A percentile compares a stretch with the other conserved stretches of the same genome.
Evolutionary conservation across 2,329 filamentous ascomycete genomes (phyloP).

Genomic region (Aspergillus intermedius): DNA sequence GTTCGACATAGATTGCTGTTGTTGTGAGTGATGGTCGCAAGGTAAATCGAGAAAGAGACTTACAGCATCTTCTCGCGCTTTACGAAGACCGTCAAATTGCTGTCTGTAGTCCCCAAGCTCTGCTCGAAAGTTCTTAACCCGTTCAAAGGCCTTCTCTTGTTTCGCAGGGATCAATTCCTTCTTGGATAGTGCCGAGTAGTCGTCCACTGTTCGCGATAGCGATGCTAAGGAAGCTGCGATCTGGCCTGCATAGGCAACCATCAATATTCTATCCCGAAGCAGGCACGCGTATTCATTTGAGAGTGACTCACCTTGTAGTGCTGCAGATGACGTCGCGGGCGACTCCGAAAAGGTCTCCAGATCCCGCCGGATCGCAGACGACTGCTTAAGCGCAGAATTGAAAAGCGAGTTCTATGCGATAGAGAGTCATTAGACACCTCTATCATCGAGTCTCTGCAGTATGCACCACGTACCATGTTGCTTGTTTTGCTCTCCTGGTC

Average conservation of each 20-base stretch:
- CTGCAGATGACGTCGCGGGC: conserved; percentile 52
- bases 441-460: not conserved
- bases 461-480: conserved; percentile 7
- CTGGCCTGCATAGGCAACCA: conserved; percentile 46
- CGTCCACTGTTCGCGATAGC: conserved; percentile 84
- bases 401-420: conserved; percentile 66
- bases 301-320: conserved; percentile 48
- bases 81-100: conserved; percentile 71
- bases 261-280: not conserved
- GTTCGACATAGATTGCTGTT: conserved; percentile 57
- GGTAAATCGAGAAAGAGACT: conserved; percentile 9
- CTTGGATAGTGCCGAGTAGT: conserved; percentile 78
- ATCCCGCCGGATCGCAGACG: conserved; percentile 69
- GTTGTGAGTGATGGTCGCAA: conserved; percentile 1
- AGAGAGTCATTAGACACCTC: not conserved
- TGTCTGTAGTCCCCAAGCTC: conserved; percentile 75
- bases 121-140: conserved; percentile 74
- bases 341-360: conserved; percentile 62
- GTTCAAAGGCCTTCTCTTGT: conserved; percentile 80
- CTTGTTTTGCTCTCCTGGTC: not conserved
- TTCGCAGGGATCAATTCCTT: conserved; percentile 88
- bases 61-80: conserved; percentile 67
- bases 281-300: not conserved
- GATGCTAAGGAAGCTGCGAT: conserved; percentile 72
- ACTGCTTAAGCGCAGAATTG: conserved; percentile 80